These are phyloP conservation scores for Penicillium robsamsonii DNA, from an alignment of 495 filamentous ascomycete species.

Conservation along the genomic window DNA sequence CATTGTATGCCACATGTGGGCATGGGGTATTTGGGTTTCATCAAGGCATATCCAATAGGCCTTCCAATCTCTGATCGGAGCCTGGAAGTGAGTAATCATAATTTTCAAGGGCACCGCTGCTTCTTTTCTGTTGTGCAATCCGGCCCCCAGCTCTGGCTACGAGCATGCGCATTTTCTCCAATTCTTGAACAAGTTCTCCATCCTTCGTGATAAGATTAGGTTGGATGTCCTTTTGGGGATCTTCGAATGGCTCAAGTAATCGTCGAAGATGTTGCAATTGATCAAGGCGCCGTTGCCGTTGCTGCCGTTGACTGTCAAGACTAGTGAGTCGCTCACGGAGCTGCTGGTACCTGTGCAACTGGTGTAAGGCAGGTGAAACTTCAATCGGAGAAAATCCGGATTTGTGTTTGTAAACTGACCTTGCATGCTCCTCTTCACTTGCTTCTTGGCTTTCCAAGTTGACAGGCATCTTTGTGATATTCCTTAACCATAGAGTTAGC, in stretches of 20 bases:
- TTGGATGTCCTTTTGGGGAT: conserved; percentile 61
- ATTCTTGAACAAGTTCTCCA: conserved; percentile 68
- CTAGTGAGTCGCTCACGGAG: conserved; percentile 50
- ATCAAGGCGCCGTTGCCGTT: conserved; percentile 53
- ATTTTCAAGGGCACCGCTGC: conserved; percentile 13
- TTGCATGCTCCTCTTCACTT: conserved; percentile 34
- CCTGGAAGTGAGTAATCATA: conserved; percentile 29
- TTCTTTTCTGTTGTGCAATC: conserved; percentile 42
- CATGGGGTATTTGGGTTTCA: conserved; percentile 16
- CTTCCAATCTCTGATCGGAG: conserved; percentile 36
- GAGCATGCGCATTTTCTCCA: conserved; percentile 74
- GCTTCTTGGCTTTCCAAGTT: conserved; percentile 33
- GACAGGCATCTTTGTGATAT: conserved; percentile 37
- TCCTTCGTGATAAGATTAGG: conserved; percentile 74
- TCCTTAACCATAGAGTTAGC: conserved; percentile 31
- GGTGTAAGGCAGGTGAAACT: conserved; percentile 30
- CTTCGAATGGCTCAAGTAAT: conserved; percentile 59
- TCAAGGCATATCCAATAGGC: conserved; percentile 39
- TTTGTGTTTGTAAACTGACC: conserved; percentile 22
- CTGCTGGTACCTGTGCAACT: conserved; percentile 52
- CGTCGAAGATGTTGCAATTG: conserved; percentile 55
- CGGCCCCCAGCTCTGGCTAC: conserved; percentile 67
- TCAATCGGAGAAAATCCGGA: conserved; percentile 18
- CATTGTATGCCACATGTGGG: conserved; percentile 1
- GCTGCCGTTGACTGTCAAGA: conserved; percentile 53